A percentile compares a stretch with the other conserved stretches of the same genome.
These are phyloP conservation scores for Speleostelium caveatum DNA, from an alignment of 78 protist genomes.

Conservation along the genomic window DNA sequence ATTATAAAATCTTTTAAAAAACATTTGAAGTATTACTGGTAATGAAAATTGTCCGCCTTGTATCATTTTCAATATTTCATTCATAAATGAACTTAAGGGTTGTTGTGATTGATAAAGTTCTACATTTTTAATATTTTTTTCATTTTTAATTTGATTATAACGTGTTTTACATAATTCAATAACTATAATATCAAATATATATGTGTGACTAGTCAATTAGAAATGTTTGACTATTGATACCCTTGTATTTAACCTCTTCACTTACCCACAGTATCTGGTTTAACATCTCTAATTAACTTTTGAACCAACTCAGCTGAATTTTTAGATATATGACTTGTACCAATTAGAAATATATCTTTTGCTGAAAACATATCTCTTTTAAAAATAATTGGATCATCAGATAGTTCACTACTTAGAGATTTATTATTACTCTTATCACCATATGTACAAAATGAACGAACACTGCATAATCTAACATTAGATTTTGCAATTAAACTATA, in stretches of 20 bases:
- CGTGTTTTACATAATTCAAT: slow-evolving; percentile 42
- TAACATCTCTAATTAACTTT: slow-evolving; percentile 32
- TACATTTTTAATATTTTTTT: slow-evolving; percentile 10
- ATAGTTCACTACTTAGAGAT: slow-evolving; percentile 6
- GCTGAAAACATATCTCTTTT: slow-evolving; percentile 33
- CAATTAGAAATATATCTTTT: slow-evolving; percentile 69
- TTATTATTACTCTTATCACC: too few species aligned
- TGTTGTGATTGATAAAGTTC: background rate
- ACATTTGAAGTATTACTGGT: background rate
- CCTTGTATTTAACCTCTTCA: too few species aligned
- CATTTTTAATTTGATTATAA: slow-evolving; percentile 23
- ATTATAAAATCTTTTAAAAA: slow-evolving; percentile 22
- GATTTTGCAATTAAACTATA: too few species aligned
- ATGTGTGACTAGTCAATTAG: too few species aligned
- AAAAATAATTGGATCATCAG: slow-evolving; percentile 56
- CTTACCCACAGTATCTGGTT: slow-evolving; percentile 59
- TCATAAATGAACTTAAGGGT: background rate
- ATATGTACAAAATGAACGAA: too few species aligned
- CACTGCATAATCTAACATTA: too few species aligned
- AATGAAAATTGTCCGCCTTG: background rate
- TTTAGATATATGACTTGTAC: slow-evolving; percentile 38
- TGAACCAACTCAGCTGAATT: slow-evolving; percentile 34
- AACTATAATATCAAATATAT: too few species aligned
- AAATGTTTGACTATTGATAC: too few species aligned
- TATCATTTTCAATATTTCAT: background rate